phyloP scores from a whole-genome alignment of 75 land plant species.

The Adiantum capillusveneris region DNA sequence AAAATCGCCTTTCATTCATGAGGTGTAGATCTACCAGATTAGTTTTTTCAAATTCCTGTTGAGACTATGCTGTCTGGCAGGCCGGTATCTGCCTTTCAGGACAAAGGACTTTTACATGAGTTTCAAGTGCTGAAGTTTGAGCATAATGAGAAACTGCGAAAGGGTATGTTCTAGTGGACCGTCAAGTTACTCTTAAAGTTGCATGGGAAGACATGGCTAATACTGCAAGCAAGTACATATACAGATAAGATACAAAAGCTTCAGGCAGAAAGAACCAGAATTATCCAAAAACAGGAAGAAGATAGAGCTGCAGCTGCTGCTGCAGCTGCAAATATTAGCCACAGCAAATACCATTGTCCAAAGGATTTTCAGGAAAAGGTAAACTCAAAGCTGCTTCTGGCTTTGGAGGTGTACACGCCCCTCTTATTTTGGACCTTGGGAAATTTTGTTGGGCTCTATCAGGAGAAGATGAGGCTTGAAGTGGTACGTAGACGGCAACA shows the following conservation, averaged over 20 bases:
- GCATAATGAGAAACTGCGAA: slow-evolving; percentile 14
- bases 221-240: not conserved
- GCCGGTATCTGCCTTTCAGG: slow-evolving; percentile 11
- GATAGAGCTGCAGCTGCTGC: slow-evolving; percentile 2
- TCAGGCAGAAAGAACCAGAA: slow-evolving; percentile 9
- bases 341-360: slow-evolving; percentile 2
- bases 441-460: not conserved
- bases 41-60: too few relatives aligned
- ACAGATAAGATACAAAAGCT: slow-evolving; percentile 19
- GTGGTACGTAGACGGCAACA: slow-evolving; percentile 15
- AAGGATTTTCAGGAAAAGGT: slow-evolving; percentile 19
- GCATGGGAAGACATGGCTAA: too few relatives aligned
- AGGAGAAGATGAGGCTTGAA: slow-evolving; percentile 21
- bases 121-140: slow-evolving; percentile 16
- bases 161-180: too few relatives aligned
- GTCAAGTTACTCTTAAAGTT: too few relatives aligned
- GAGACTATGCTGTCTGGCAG: slow-evolving; percentile 2
- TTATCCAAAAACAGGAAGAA: slow-evolving; percentile 8
- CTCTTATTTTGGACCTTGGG: too few relatives aligned
- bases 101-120: slow-evolving; percentile 6
- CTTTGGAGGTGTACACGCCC: too few relatives aligned
- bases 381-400: not conserved
- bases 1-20: too few relatives aligned
- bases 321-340: slow-evolving; percentile 3
- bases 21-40: too few relatives aligned